Evolutionary conservation across 495 filamentous ascomycete species (phyloP).

Genomic region (Symbiotaphrina buchneri): DNA sequence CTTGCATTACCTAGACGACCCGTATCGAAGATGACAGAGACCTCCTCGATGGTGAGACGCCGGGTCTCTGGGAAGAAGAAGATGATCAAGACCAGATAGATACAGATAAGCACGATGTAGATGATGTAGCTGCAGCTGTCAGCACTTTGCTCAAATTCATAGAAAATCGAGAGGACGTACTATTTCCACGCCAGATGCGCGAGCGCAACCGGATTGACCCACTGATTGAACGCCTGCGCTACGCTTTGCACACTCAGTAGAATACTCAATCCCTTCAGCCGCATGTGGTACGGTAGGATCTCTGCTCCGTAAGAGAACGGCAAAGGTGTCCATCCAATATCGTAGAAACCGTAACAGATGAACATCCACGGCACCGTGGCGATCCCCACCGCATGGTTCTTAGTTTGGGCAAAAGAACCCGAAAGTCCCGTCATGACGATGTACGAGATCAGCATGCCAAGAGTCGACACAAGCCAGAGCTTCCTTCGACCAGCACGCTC

Average conservation of each 20-base stretch:
- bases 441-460: conserved; percentile 33
- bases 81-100: conserved; percentile 20
- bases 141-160: conserved; percentile 15
- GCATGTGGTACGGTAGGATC: conserved; percentile 18
- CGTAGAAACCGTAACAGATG: conserved; percentile 21
- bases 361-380: conserved; percentile 34
- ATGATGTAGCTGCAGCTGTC: conserved; percentile 20
- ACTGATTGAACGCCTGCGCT: conserved; percentile 21
- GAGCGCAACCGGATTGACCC: conserved; percentile 9
- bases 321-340: conserved; percentile 13
- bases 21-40: conserved; percentile 23
- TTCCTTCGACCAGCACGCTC: conserved; percentile 35
- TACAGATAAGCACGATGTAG: conserved; percentile 18
- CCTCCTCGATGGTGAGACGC: conserved; percentile 24
- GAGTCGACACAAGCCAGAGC: conserved; percentile 32
- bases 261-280: conserved; percentile 22
- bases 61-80: conserved; percentile 24
- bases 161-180: conserved; percentile 27
- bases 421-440: conserved; percentile 21
- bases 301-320: conserved; percentile 16
- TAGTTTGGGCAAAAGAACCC: conserved; percentile 17
- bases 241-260: conserved; percentile 19
- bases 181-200: conserved; percentile 9
- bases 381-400: conserved; percentile 16
- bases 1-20: too few species aligned